Base-by-base conservation (phyloP, 306 rosid species). In the Cucurbita argyrosperma region DNA sequence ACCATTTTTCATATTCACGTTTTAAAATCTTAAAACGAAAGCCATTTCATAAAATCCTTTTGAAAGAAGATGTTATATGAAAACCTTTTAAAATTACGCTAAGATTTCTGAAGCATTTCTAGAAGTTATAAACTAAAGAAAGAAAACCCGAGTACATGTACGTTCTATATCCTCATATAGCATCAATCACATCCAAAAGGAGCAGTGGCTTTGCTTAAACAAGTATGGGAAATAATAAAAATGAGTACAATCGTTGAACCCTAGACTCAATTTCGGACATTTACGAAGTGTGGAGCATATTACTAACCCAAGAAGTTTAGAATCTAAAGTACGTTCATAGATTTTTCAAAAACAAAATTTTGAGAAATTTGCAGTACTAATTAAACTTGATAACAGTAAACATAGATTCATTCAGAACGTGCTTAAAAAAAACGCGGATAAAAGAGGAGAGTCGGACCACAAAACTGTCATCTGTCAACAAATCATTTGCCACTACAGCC, bases 401-500 rank as follows among this genome's bases (percentile, higher is more conserved):
- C 30, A 1, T 26, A 26, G 30, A 26, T 26, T 26, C 30, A 26
- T 26, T 26, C 30, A 26, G 30, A 1, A 26, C 30, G 30, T 26
- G 30, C 30, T 26, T 1, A 26, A 26, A 26, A 26, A 26, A 26
- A 1, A 1, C 2, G 30, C 3, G 30, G 30, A 26, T 26, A 26
- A 26, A 26, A 26, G 30, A 26, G 30, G 30, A 26, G 30, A 26
- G 30, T 26, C 30, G 3, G 30, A 89, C 95, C 97, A 89, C 88
- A 86, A 94, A 94, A 85, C 97, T 89, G 80, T 94, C 99, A 67
- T 94, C 97, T 0, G 97, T 94, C 69, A 78, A 78, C 42, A 94
- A 83, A 81, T 94, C 92, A 76, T 85, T 94, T 52, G 95, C 96
- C 65, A 88, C 82, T 79, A 94, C 96, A 43, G 91, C 88, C 68